phyloP scores from a whole-genome alignment of 345 rosid species.

The Mallotus nudiflorus region DNA sequence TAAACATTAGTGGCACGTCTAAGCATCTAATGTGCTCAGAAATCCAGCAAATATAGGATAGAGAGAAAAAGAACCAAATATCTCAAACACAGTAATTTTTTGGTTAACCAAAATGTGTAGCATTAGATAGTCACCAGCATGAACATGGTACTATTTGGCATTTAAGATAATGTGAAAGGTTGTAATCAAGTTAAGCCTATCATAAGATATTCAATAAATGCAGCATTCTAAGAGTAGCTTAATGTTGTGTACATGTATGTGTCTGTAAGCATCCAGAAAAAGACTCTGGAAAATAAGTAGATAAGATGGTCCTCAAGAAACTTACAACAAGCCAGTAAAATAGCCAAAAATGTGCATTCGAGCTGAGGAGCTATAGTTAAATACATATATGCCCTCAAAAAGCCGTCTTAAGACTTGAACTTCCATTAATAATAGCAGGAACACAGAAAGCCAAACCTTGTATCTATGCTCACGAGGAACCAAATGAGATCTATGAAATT shows the following conservation, averaged over 20 bases:
- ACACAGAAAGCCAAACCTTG: conserved; percentile 54
- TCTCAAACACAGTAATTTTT: background rate
- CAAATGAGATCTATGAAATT: conserved; percentile 41
- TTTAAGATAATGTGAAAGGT: background rate
- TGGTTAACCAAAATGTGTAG: no score
- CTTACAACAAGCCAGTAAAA: conserved; percentile 65
- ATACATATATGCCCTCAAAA: conserved; percentile 54
- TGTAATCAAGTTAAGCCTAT: background rate
- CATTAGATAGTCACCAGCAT: no score
- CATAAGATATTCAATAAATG: background rate
- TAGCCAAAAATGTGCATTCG: conserved; percentile 63
- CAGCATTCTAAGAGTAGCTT: background rate
- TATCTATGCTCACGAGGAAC: conserved; percentile 38
- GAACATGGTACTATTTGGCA: background rate
- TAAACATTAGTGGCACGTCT: background rate
- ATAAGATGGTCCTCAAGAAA: no score
- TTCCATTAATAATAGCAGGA: conserved; percentile 69
- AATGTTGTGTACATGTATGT: background rate
- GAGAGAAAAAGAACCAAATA: background rate
- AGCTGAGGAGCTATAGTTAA: conserved; percentile 64
- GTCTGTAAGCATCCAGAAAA: no score
- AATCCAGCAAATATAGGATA: conserved; percentile 2
- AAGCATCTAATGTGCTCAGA: background rate
- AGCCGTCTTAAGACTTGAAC: conserved; percentile 68
- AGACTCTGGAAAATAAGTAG: no score